Conservation (phyloP, 495 filamentous ascomycete genomes). For the Aspergillus sclerotioniger region DNA sequence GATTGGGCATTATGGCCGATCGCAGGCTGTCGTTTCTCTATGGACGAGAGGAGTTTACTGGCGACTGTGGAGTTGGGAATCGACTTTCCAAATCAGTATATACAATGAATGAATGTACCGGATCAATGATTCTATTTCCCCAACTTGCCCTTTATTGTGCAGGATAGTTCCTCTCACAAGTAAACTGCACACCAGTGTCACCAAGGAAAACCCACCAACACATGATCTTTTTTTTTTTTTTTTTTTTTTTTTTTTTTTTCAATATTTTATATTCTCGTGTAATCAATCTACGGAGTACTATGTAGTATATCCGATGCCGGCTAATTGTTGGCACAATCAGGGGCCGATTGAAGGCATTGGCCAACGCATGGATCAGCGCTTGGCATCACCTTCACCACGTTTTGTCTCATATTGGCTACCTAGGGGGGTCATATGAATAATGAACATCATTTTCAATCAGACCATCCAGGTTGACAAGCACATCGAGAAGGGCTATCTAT, state of each 20-base stretch:
- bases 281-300: too few relatives aligned
- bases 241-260: too few relatives aligned
- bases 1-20: not conserved
- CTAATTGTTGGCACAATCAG: not conserved
- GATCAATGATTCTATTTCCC: not conserved
- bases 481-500: not conserved
- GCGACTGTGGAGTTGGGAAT: not conserved
- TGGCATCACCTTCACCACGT: not conserved
- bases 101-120: not conserved
- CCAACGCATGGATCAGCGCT: slow-evolving; percentile 3
- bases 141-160: too few relatives aligned
- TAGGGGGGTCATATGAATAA: not conserved
- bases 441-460: not conserved
- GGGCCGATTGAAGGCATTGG: not conserved
- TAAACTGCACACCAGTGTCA: too few relatives aligned
- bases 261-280: too few relatives aligned
- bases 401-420: not conserved
- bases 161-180: too few relatives aligned
- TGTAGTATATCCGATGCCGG: not conserved
- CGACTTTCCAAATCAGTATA: not conserved
- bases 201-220: too few relatives aligned
- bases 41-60: not conserved
- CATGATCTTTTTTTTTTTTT: too few relatives aligned
- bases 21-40: not conserved
- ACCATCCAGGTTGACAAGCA: not conserved